Evolutionary conservation across 345 rosid species (phyloP).

Genomic region (Clarkia xantiana): DNA sequence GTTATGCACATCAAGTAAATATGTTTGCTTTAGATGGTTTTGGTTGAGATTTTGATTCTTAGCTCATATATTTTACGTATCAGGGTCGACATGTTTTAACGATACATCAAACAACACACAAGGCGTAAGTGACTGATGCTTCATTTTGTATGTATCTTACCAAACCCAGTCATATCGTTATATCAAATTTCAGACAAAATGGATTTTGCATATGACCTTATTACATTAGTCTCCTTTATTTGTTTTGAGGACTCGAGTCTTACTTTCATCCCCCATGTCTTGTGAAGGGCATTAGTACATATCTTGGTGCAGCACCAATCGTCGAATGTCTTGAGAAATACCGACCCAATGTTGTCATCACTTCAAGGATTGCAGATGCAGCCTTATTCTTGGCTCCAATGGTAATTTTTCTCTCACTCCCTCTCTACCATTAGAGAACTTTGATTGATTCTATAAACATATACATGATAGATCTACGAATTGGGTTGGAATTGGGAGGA

Average conservation of each 20-base stretch:
- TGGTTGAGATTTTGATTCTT: not conserved
- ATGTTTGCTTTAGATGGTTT: not conserved
- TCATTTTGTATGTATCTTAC: constrained; percentile 3
- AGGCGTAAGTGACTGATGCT: constrained; percentile 40
- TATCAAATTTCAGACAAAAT: too few relatives aligned
- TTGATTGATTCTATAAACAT: not conserved
- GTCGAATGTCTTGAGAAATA: constrained; percentile 83
- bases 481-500: constrained; percentile 94
- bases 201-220: too few relatives aligned
- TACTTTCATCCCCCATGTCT: constrained; percentile 6
- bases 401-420: constrained; percentile 25
- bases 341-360: constrained; percentile 61
- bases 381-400: constrained; percentile 86
- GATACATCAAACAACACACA: constrained; percentile 19
- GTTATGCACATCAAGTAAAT: too few relatives aligned
- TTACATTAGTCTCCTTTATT: not conserved
- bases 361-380: constrained; percentile 86
- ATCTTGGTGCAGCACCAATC: constrained; percentile 89
- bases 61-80: constrained; percentile 5
- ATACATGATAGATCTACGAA: constrained; percentile 49
- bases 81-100: constrained; percentile 28
- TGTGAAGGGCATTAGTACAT: constrained; percentile 68
- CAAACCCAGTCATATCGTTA: not conserved
- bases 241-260: not conserved
- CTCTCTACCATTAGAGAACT: not conserved